Evolutionary conservation across 208 protist genomes (phyloP).

Genomic region (Leishmania braziliensis): DNA sequence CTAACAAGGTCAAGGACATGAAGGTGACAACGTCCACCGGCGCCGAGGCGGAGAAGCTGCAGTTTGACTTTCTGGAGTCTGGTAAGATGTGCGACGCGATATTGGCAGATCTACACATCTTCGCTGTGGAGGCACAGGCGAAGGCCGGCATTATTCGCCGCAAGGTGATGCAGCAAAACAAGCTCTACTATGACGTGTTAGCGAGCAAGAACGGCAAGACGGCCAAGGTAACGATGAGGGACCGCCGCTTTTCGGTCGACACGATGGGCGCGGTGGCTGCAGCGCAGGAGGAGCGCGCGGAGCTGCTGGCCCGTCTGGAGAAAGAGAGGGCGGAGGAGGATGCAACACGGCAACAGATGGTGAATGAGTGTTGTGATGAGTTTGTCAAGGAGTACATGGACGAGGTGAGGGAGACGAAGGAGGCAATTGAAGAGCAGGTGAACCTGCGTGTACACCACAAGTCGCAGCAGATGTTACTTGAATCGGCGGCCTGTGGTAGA

Average conservation of each 20-base stretch:
- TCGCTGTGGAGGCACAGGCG: slow-evolving; percentile 45
- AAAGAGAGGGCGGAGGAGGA: slow-evolving; percentile 46
- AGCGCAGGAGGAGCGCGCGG: slow-evolving; percentile 59
- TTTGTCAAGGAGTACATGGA: slow-evolving; percentile 37
- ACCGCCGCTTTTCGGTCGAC: slow-evolving; percentile 45
- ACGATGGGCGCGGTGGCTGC: slow-evolving; percentile 40
- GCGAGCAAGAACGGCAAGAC: slow-evolving; percentile 41
- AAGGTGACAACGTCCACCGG: slow-evolving; percentile 58
- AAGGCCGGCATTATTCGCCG: slow-evolving; percentile 58
- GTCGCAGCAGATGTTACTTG: slow-evolving; percentile 40
- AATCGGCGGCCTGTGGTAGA: slow-evolving; percentile 39
- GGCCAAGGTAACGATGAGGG: slow-evolving; percentile 35
- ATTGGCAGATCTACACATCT: slow-evolving; percentile 81
- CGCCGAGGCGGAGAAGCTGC: slow-evolving; percentile 52
- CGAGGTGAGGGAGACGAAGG: slow-evolving; percentile 45
- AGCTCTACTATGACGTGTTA: slow-evolving; percentile 64
- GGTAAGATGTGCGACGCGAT: slow-evolving; percentile 63
- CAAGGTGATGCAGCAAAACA: slow-evolving; percentile 42
- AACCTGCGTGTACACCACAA: slow-evolving; percentile 22
- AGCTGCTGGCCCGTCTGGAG: slow-evolving; percentile 37
- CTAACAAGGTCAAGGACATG: slow-evolving; percentile 91
- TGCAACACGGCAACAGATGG: slow-evolving; percentile 17
- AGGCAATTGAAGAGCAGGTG: slow-evolving; percentile 39
- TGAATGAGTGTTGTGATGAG: slow-evolving; percentile 45
- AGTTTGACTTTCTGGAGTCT: slow-evolving; percentile 61